A percentile compares a stretch with the other conserved stretches of the same genome.
Conservation (phyloP, 441 rosid genomes). For the Eugenia klotzschiana region DNA sequence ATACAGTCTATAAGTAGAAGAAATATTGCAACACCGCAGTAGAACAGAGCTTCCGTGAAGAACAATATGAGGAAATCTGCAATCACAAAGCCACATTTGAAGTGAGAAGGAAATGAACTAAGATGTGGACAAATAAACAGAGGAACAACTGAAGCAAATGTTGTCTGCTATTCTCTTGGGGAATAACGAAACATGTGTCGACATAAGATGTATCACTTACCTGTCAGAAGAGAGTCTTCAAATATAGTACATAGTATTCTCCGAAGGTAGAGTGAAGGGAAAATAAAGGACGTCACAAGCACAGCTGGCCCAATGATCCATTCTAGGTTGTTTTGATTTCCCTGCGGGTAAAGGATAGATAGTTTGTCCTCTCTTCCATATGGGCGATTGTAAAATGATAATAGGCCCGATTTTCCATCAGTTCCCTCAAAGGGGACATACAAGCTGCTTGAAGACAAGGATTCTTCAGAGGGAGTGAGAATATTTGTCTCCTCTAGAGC, state of each 20-base stretch:
- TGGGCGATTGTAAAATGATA: constrained; percentile 67
- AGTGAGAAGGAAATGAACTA: background rate
- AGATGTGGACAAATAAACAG: background rate
- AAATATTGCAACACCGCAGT: constrained; percentile 64
- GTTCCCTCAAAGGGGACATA: constrained; percentile 24
- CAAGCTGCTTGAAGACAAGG: constrained; percentile 17
- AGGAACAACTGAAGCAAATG: background rate
- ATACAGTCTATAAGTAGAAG: constrained; percentile 51
- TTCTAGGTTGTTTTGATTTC: constrained; percentile 33
- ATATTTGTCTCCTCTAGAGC: constrained; percentile 19
- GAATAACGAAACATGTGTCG: background rate
- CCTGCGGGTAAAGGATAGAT: constrained; percentile 14
- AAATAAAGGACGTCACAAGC: constrained; percentile 79
- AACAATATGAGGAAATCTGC: constrained; percentile 92
- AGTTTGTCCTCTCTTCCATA: constrained; percentile 24
- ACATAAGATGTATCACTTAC: constrained; percentile 10
- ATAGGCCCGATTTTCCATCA: constrained; percentile 63
- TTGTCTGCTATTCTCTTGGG: background rate
- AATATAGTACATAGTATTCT: constrained; percentile 57
- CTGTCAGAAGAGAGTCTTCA: constrained; percentile 90
- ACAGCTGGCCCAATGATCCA: constrained; percentile 87
- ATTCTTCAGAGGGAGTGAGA: constrained; percentile 16
- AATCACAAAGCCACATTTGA: constrained; percentile 11
- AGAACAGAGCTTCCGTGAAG: constrained; percentile 96
- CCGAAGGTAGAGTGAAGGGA: constrained; percentile 77